A percentile compares a stretch with the other conserved stretches of the same genome.
Conservation (phyloP, 2,329 filamentous ascomycete species). For the Zymoseptoria crescenta region DNA sequence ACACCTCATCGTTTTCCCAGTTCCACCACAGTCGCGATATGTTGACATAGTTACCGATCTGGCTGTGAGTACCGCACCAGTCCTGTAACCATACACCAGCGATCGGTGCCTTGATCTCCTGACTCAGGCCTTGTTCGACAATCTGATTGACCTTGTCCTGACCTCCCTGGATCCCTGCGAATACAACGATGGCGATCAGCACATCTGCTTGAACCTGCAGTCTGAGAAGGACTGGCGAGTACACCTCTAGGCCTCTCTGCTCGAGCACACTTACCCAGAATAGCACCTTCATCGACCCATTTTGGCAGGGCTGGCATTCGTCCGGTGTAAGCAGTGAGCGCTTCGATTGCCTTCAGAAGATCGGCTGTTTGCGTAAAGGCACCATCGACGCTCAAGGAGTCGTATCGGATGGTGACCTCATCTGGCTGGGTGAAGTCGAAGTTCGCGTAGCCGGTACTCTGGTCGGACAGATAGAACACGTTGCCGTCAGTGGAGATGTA, state of each 20-base stretch:
- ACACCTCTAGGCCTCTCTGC: background rate
- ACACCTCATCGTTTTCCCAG: constrained; percentile 30
- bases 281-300: constrained; percentile 28
- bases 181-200: background rate
- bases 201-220: background rate
- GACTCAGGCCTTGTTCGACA: constrained; percentile 24
- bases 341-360: constrained; percentile 29
- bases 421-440: constrained; percentile 26
- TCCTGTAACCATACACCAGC: constrained; percentile 33
- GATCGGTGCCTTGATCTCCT: constrained; percentile 25
- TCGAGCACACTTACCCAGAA: constrained; percentile 17
- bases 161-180: constrained; percentile 29
- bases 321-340: constrained; percentile 30
- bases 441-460: constrained; percentile 28
- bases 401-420: constrained; percentile 19
- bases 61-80: constrained; percentile 31
- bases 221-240: background rate
- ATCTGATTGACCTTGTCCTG: constrained; percentile 31
- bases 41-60: constrained; percentile 29
- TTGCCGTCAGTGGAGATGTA: constrained; percentile 28
- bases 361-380: constrained; percentile 17
- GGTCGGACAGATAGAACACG: constrained; percentile 26
- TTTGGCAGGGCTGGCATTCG: constrained; percentile 29
- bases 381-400: constrained; percentile 20
- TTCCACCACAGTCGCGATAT: constrained; percentile 35